These are phyloP conservation scores for Cyberlindnera meyerae DNA, from an alignment of 805 yeast genomes.

Conservation along the genomic window DNA sequence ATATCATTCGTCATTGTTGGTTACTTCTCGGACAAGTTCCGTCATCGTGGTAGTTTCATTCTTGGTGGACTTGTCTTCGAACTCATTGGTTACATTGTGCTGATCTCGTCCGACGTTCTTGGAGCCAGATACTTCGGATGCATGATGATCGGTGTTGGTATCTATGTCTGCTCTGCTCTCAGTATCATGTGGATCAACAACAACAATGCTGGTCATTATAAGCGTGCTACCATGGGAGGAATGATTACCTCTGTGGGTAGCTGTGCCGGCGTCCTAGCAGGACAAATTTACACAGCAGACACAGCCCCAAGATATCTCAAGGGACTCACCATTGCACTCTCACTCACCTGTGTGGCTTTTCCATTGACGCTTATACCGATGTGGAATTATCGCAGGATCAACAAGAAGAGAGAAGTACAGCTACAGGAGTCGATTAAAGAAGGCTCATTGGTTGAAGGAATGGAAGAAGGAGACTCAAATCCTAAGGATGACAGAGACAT, in stretches of 20 bases:
- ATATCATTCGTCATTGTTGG: constrained; percentile 29
- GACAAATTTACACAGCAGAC: constrained; percentile 31
- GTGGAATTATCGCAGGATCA: constrained; percentile 17
- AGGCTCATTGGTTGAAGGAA: constrained; percentile 11
- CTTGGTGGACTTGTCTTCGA: constrained; percentile 31
- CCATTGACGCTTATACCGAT: constrained; percentile 17
- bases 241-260: constrained; percentile 33
- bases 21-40: constrained; percentile 28
- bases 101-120: constrained; percentile 28
- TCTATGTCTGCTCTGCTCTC: constrained; percentile 35
- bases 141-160: constrained; percentile 34
- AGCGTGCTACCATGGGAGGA: constrained; percentile 37
- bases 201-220: constrained; percentile 35
- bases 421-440: constrained; percentile 5
- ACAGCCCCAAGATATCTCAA: constrained; percentile 37
- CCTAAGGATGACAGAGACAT: constrained; percentile 25
- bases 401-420: constrained; percentile 13
- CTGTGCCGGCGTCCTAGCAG: constrained; percentile 34
- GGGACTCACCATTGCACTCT: constrained; percentile 26
- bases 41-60: constrained; percentile 33
- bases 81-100: constrained; percentile 30
- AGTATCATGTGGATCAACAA: constrained; percentile 38
- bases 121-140: constrained; percentile 37
- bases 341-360: constrained; percentile 21
- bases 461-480: constrained; percentile 6